Percentiles rank a stretch among this genome's conserved stretches.
Conservation (phyloP, 1,284 basidiomycete species). For the Cryptococcus deneoformans region DNA sequence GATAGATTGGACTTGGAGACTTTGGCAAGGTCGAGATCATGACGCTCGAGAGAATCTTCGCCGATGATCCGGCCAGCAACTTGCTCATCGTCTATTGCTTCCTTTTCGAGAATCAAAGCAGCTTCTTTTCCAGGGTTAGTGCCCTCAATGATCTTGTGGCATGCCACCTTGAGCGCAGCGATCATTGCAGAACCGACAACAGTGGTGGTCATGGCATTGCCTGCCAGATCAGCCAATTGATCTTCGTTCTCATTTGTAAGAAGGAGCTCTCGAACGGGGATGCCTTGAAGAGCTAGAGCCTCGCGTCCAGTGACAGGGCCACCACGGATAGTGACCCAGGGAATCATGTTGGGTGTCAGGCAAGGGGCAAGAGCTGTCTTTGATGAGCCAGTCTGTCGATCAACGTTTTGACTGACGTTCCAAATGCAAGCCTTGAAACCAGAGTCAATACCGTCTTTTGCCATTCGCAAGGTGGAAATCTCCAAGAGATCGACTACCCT, state of each 20-base stretch:
- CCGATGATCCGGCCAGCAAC: slow-evolving; percentile 63
- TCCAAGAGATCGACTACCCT: slow-evolving; percentile 94
- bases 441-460: slow-evolving; percentile 75
- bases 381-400: slow-evolving; percentile 76
- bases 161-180: slow-evolving; percentile 69
- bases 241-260: slow-evolving; percentile 91
- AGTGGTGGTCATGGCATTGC: slow-evolving; percentile 96
- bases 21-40: slow-evolving; percentile 67
- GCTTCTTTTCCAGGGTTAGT: slow-evolving; percentile 53
- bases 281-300: slow-evolving; percentile 87
- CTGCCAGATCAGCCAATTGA: slow-evolving; percentile 88
- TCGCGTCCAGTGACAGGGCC: slow-evolving; percentile 95
- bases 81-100: slow-evolving; percentile 47
- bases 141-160: slow-evolving; percentile 63
- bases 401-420: slow-evolving; percentile 98
- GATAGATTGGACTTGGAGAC: slow-evolving; percentile 55
- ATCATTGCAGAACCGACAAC: slow-evolving; percentile 90
- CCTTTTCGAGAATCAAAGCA: slow-evolving; percentile 50
- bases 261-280: slow-evolving; percentile 86
- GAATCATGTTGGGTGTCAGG: slow-evolving; percentile 93
- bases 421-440: slow-evolving; percentile 91
- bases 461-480: slow-evolving; percentile 78
- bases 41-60: slow-evolving; percentile 61
- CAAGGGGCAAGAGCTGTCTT: slow-evolving; percentile 85
- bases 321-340: slow-evolving; percentile 91